Evolutionary conservation across 2,329 filamentous ascomycete species (phyloP), one percentile per base, ranked within the genome.

Genomic region (Tolypocladium pustulatum): DNA sequence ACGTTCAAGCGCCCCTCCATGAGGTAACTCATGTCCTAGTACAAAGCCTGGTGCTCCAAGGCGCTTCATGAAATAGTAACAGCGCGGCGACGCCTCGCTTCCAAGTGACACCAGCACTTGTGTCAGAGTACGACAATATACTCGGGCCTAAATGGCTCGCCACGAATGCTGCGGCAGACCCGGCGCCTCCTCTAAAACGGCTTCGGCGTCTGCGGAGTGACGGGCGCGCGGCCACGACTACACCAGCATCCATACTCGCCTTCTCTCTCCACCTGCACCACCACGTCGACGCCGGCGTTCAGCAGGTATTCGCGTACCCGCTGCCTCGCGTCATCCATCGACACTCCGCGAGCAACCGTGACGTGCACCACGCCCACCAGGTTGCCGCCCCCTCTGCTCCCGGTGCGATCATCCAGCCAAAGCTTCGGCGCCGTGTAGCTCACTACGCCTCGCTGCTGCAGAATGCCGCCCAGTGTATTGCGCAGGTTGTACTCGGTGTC

Each of bases 351-450:
- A 0, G 86, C 84, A 0, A 90, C 90, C 60, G 91, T 85, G 43
- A 97, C 82, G 68, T 97, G 93, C 61, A 97, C 92, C 1, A 94
- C 87, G 2, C 93, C 93, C 15, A 92, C 75, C 2, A 97, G 80
- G 62, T 78, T 83, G 59, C 79, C 76, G 2, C 72, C 75, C 3
- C 71, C 68, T 27, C 75, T 74, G 10, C 69, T 73, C 4, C 73
- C 72, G 22, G 72, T 73, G 13, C 82, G 75, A 61, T 96, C 91
- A 65, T 95, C 90, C 17, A 94, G 77, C 94, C 94, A 99, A 69
- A 97, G 97, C 66, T 91, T 88, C 9, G 93, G 92, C 1, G 89
- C 90, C 0, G 88, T 82, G 67, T 97, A 97, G 57, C 88, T 87
- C 0, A 88, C 86, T 0, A 99, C 93, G 0, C 93, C 94, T 37